These are phyloP conservation scores for Diaporthe ampelina DNA, from an alignment of 2,329 filamentous ascomycete genomes.

Conservation along the genomic window DNA sequence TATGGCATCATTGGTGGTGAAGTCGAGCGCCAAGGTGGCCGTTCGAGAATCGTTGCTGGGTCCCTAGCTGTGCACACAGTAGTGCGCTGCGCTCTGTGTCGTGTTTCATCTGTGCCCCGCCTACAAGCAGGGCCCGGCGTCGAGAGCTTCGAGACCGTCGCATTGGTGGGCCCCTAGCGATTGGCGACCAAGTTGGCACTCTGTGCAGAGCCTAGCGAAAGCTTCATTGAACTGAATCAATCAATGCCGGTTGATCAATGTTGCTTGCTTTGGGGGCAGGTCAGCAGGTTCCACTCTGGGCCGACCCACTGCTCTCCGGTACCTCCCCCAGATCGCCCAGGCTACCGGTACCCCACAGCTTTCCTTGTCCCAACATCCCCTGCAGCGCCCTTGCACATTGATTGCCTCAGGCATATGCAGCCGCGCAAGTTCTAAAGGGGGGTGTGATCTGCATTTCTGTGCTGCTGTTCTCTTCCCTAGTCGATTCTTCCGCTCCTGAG, in stretches of 20 bases:
- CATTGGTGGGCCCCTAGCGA: background rate
- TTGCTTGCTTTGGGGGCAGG: too few species aligned
- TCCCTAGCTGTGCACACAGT: background rate
- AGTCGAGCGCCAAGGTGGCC: conserved; percentile 12
- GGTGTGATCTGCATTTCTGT: too few species aligned
- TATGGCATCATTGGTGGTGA: background rate
- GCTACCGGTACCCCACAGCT: background rate
- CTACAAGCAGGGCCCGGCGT: conserved; percentile 2
- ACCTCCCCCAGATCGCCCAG: conserved; percentile 9
- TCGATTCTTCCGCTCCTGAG: background rate
- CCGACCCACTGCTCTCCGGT: background rate
- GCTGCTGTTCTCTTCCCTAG: background rate
- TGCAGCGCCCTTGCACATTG: background rate
- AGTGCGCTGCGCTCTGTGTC: background rate
- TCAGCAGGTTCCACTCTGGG: too few species aligned
- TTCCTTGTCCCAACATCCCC: background rate
- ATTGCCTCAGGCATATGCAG: background rate
- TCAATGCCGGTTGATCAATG: too few species aligned
- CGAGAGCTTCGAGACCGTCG: background rate
- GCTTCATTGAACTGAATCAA: background rate
- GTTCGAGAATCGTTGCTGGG: conserved; percentile 5
- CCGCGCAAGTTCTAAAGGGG: too few species aligned
- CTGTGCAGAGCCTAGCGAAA: background rate
- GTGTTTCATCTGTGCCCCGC: conserved; percentile 33
- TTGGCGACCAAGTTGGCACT: background rate